Evolutionary conservation across 441 rosid species (phyloP).

Genomic region (Euphorbia celastroides): DNA sequence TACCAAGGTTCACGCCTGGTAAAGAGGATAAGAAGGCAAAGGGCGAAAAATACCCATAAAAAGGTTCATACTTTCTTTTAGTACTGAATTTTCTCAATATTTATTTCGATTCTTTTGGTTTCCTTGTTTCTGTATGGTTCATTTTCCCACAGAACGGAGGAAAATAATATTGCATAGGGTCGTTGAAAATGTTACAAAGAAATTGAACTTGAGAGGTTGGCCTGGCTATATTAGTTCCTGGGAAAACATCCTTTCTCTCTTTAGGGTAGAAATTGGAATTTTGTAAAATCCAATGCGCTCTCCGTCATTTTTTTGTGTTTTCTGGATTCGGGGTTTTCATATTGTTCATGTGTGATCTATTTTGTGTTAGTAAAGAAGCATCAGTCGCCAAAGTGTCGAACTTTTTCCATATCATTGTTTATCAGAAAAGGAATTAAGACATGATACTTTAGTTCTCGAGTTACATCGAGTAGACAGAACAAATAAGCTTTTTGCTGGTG

Average conservation of each 20-base stretch:
- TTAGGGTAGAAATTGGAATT: conserved; percentile 35
- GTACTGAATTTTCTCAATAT: conserved; percentile 6
- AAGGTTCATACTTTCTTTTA: conserved; percentile 13
- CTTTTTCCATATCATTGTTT: background rate
- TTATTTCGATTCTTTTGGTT: conserved; percentile 16
- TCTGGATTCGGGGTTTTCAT: too few species aligned
- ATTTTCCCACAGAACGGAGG: conserved; percentile 24
- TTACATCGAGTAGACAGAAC: too few species aligned
- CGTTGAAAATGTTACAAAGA: conserved; percentile 15
- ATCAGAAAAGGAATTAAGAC: too few species aligned
- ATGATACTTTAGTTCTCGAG: too few species aligned
- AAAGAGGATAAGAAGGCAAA: conserved; percentile 27
- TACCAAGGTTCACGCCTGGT: conserved; percentile 81
- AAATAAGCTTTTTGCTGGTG: too few species aligned
- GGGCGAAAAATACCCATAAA: background rate
- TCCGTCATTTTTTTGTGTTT: conserved; percentile 3
- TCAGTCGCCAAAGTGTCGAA: conserved; percentile 6
- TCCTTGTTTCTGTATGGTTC: conserved; percentile 24
- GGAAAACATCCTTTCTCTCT: conserved; percentile 42
- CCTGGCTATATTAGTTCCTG: conserved; percentile 68
- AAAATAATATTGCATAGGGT: conserved; percentile 26
- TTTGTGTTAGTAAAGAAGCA: conserved; percentile 2
- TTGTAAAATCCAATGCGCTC: conserved; percentile 40
- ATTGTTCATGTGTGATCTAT: background rate
- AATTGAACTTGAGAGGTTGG: conserved; percentile 36